phyloP scores from a whole-genome alignment of 805 yeast genomes.

The Candida oleophila region DNA sequence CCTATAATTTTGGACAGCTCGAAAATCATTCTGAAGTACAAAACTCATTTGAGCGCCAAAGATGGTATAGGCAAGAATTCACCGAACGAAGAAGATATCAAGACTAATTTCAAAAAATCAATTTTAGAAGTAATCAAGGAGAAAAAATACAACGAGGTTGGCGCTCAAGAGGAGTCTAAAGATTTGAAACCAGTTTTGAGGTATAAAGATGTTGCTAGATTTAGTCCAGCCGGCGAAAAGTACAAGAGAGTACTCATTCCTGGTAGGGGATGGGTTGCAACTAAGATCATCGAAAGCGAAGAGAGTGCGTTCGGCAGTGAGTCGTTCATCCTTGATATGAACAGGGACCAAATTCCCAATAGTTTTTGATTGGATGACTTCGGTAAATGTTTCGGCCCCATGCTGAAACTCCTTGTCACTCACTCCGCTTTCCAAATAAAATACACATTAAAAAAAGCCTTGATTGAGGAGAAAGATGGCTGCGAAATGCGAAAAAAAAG shows the following conservation, averaged over 20 bases:
- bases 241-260: slow-evolving; percentile 48
- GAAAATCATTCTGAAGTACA: not conserved
- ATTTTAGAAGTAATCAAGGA: not conserved
- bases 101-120: slow-evolving; percentile 5
- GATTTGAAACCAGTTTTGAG: slow-evolving; percentile 2
- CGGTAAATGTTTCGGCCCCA: no score
- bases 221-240: slow-evolving; percentile 38
- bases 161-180: not conserved
- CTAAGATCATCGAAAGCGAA: slow-evolving; percentile 19
- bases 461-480: no score
- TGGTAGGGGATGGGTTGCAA: slow-evolving; percentile 50
- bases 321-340: not conserved
- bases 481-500: no score
- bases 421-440: no score
- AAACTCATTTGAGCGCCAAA: not conserved
- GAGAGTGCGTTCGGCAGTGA: slow-evolving; percentile 13
- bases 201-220: slow-evolving; percentile 17
- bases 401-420: no score
- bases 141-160: not conserved
- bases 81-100: slow-evolving; percentile 6
- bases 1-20: not conserved
- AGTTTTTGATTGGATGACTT: not conserved
- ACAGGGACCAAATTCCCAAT: not conserved
- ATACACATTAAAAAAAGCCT: no score
- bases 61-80: not conserved